Base-by-base conservation (phyloP, 306 rosid genomes). In the Lathyrus oleraceus region DNA sequence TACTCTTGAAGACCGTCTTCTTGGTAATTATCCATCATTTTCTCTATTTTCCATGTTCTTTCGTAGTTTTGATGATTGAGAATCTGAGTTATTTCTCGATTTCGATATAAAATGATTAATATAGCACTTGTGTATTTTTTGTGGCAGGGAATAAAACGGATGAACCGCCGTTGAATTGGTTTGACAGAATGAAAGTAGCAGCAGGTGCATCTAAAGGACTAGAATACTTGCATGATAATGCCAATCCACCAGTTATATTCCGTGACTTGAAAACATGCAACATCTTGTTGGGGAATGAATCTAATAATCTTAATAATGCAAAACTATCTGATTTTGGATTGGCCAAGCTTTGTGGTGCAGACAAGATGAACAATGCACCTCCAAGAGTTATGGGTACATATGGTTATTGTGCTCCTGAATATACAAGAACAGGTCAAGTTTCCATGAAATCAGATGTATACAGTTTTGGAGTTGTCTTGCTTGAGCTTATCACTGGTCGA, bases 381-480 rank as follows among this genome's bases (percentile, higher is more conserved):
- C 84, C 96, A 10, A 86, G 98, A 71, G 85, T 87, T 66, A 86
- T 89, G 89, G 92, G 90, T 0, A 87, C 95, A 5, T 90, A 82
- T 35, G 98, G 97, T 61, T 85, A 90, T 61, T 84, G 84, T 73
- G 97, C 97, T 75, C 98, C 98, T 11, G 98, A 94, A 75, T 88
- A 84, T 61, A 64, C 73, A 1, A 90, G 87, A 76, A 45, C 81
- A 5, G 95, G 97, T 12, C 79, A 80, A 1, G 67, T 83, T 67
- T 81, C 90, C 21, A 4, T 76, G 57, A 88, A 88, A 75, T 88
- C 98, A 0, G 98, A 94, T 59, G 92, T 94, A 1, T 94, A 90
- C 69, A 89, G 97, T 56, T 94, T 81, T 13, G 97, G 98, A 62
- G 96, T 94, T 23, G 77, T 90, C 36, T 71, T 94, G 57, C 81